Conservation (phyloP, 1,284 basidiomycete species). For the Cronartium quercuum region DNA sequence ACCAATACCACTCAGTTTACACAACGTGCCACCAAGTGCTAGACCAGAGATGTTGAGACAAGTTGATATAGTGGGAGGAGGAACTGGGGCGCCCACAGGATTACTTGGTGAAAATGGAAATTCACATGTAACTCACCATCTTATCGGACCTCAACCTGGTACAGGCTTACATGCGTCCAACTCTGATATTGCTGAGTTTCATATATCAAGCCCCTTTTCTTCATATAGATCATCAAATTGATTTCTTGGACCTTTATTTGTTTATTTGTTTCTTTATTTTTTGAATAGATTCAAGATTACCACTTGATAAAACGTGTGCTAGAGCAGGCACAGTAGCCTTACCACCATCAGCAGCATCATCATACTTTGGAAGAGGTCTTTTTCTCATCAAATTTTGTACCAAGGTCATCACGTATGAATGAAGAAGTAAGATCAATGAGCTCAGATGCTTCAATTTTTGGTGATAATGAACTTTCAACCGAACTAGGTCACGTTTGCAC, state of each 20-base stretch:
- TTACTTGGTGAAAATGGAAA: background rate
- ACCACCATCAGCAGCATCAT: conserved; percentile 30
- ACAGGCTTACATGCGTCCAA: background rate
- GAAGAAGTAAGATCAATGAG: conserved; percentile 25
- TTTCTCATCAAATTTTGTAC: conserved; percentile 31
- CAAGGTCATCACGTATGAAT: conserved; percentile 29
- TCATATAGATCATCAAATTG: background rate
- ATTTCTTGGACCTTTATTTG: background rate
- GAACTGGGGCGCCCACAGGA: background rate
- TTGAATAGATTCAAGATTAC: conserved; percentile 1
- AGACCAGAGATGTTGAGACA: conserved; percentile 15
- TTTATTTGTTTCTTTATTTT: background rate
- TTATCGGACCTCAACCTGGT: background rate
- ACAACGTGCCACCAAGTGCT: background rate
- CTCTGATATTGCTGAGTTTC: background rate
- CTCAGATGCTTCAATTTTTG: conserved; percentile 22
- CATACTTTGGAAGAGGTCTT: conserved; percentile 32
- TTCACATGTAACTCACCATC: background rate
- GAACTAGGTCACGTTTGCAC: conserved; percentile 89
- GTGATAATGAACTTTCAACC: conserved; percentile 47
- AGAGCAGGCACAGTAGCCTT: conserved; percentile 34
- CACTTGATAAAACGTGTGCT: conserved; percentile 31
- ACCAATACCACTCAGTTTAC: background rate
- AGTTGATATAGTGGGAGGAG: background rate
- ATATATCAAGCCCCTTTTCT: background rate